These are phyloP conservation scores for Pseudocercospora fijiensis DNA, from an alignment of 2,329 filamentous ascomycete genomes.

Conservation along the genomic window DNA sequence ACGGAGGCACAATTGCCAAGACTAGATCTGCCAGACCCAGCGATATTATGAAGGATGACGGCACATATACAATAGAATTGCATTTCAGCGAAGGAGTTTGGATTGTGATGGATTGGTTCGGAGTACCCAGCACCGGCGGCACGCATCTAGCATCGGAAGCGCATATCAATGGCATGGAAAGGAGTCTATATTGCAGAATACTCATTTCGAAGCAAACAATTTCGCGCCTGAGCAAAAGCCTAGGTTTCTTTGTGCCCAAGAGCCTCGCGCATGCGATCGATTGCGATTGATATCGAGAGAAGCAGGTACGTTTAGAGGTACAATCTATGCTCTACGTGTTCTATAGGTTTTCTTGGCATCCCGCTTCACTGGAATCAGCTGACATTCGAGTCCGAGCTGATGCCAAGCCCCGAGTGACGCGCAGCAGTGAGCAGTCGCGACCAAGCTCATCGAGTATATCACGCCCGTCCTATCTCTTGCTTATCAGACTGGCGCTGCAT, in stretches of 20 bases:
- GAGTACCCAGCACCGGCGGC: conserved; percentile 7
- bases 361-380: too few species aligned
- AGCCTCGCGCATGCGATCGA: too few species aligned
- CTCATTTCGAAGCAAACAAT: not conserved
- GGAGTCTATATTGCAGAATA: not conserved
- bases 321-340: too few species aligned
- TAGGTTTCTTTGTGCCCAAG: not conserved
- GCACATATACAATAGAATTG: not conserved
- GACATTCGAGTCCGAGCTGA: not conserved
- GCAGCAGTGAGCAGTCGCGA: not conserved
- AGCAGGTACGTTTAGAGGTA: too few species aligned
- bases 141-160: not conserved
- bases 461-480: not conserved
- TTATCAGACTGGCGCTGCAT: not conserved
- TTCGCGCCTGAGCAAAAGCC: not conserved
- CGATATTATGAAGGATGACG: conserved; percentile 9
- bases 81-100: conserved; percentile 7
- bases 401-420: not conserved
- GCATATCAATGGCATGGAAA: not conserved
- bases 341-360: too few species aligned
- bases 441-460: not conserved
- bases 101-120: not conserved
- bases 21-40: conserved; percentile 17
- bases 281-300: too few species aligned
- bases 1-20: conserved; percentile 22